Evolutionary conservation across 1,139 yeast genomes (phyloP).

Genomic region (Geotrichum histeridarum): DNA sequence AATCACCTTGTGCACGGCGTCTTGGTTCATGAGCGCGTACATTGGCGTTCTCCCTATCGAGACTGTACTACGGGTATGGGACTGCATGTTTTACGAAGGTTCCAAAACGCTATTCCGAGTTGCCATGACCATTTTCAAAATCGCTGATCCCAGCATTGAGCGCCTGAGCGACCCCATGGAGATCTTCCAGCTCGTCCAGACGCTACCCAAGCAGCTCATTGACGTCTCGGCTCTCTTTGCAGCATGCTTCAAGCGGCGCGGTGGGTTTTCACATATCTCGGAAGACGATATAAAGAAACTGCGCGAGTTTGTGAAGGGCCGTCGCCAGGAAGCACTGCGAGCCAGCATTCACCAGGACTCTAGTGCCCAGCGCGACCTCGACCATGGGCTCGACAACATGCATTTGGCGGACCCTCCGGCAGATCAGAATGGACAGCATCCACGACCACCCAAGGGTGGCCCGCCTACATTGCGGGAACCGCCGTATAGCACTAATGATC

Average conservation of each 20-base stretch:
- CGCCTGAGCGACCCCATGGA: conserved; percentile 66
- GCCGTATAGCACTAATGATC: background rate
- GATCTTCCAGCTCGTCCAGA: conserved; percentile 79
- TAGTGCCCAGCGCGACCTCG: no score
- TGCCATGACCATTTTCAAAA: conserved; percentile 74
- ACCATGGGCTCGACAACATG: no score
- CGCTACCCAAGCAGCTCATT: conserved; percentile 64
- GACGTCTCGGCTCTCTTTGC: conserved; percentile 71
- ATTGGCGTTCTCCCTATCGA: conserved; percentile 86
- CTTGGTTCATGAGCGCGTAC: conserved; percentile 96
- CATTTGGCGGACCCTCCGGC: no score
- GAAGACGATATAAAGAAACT: conserved; percentile 79
- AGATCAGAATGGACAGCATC: no score
- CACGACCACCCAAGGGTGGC: background rate
- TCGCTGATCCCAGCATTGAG: conserved; percentile 61
- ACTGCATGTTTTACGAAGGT: conserved; percentile 87
- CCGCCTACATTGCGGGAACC: background rate
- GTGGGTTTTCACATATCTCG: conserved; percentile 61
- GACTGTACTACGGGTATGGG: conserved; percentile 87
- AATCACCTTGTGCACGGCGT: conserved; percentile 84
- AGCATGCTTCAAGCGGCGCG: conserved; percentile 67
- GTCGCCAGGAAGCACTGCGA: conserved; percentile 25
- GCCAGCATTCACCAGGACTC: background rate
- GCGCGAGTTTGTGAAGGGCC: conserved; percentile 64
- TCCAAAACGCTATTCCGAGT: conserved; percentile 80